phyloP scores from a whole-genome alignment of 2,329 filamentous ascomycete species.

The Bertia moriformis region DNA sequence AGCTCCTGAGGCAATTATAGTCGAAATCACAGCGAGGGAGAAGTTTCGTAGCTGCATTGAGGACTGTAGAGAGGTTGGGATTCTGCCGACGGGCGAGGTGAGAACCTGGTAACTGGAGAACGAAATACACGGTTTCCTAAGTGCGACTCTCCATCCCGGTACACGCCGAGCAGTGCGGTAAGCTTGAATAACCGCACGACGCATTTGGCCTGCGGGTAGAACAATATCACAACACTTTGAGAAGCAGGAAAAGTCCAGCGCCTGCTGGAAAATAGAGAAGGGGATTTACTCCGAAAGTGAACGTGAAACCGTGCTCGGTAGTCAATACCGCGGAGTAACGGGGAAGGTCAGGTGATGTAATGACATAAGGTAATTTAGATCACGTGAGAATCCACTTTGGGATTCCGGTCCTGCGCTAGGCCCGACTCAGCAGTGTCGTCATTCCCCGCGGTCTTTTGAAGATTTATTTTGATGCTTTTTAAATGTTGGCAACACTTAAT shows the following conservation, averaged over 20 bases:
- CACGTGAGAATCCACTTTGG: not conserved
- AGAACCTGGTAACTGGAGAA: slow-evolving; percentile 20
- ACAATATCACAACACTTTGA: too few relatives aligned
- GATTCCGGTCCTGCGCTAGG: not conserved
- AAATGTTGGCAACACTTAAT: too few relatives aligned
- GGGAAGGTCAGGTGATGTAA: not conserved
- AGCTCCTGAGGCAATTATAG: slow-evolving; percentile 27
- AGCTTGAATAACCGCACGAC: slow-evolving; percentile 26
- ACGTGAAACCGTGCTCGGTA: too few relatives aligned
- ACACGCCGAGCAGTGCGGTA: slow-evolving; percentile 28
- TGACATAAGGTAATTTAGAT: not conserved
- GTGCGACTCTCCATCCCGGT: slow-evolving; percentile 23
- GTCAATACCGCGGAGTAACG: too few relatives aligned
- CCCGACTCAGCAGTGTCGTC: not conserved
- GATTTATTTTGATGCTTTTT: too few relatives aligned
- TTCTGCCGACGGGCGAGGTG: slow-evolving; percentile 13
- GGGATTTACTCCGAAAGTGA: too few relatives aligned
- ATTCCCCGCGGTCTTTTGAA: not conserved
- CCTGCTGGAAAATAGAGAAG: too few relatives aligned
- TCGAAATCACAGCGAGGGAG: slow-evolving; percentile 28
- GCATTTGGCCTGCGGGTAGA: slow-evolving; percentile 20
- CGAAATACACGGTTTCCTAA: slow-evolving; percentile 15
- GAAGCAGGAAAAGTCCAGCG: too few relatives aligned
- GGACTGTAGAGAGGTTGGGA: slow-evolving; percentile 18
- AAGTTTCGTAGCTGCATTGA: slow-evolving; percentile 32